Percentiles rank a stretch among this genome's conserved stretches.
These are phyloP conservation scores for Saccharomycopsis schoenii DNA, from an alignment of 805 yeast genomes.

Conservation along the genomic window DNA sequence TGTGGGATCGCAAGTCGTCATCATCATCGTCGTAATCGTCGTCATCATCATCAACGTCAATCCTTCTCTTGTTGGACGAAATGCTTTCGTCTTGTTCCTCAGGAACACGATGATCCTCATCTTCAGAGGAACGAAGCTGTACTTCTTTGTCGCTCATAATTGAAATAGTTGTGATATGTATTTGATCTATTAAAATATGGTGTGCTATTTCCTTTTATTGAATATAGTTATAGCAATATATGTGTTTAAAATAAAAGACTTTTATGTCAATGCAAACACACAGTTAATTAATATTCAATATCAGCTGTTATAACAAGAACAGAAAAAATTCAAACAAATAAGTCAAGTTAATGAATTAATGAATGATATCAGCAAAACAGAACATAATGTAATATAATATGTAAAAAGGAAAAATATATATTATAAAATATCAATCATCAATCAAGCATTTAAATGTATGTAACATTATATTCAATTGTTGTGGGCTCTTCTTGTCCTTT, in stretches of 20 bases:
- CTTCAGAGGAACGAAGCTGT: not conserved
- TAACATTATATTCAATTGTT: not conserved
- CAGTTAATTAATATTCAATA: not conserved
- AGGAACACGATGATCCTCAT: not conserved
- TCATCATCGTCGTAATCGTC: slow-evolving; percentile 40
- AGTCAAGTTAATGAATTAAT: not conserved
- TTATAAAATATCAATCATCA: not conserved
- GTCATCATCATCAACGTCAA: slow-evolving; percentile 23
- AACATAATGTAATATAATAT: not conserved
- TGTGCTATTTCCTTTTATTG: too few relatives aligned
- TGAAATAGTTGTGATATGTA: not conserved
- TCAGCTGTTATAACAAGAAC: not conserved
- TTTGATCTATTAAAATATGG: too few relatives aligned
- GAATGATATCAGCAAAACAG: not conserved
- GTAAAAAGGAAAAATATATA: not conserved
- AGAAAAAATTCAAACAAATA: not conserved
- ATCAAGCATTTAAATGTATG: not conserved
- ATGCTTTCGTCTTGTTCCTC: not conserved
- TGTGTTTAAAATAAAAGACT: too few relatives aligned
- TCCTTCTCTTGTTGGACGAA: not conserved
- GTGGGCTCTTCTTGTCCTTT: not conserved
- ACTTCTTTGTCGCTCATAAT: not conserved
- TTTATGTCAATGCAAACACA: not conserved
- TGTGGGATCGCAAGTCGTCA: slow-evolving; percentile 38
- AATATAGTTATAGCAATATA: too few relatives aligned